Evolutionary conservation across 2,329 filamentous ascomycete species (phyloP).

Genomic region (Apiospora koreana): DNA sequence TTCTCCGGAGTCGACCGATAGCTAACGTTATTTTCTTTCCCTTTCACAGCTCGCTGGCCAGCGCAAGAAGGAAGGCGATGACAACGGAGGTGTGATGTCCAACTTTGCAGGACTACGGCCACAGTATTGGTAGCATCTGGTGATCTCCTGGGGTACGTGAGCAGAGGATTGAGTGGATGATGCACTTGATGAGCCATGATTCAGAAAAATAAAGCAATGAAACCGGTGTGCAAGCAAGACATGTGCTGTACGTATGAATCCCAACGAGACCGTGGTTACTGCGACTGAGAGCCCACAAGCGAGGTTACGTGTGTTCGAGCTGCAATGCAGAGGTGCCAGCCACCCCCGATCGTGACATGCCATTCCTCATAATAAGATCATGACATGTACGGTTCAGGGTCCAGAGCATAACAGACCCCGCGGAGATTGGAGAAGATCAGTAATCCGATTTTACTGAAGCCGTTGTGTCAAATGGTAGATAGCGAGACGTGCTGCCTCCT

Average conservation of each 20-base stretch:
- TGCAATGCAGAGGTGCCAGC: background rate
- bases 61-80: conserved; percentile 66
- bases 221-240: background rate
- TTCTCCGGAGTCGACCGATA: conserved; percentile 14
- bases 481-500: background rate
- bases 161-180: background rate
- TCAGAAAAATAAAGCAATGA: background rate
- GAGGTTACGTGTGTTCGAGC: background rate
- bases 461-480: background rate
- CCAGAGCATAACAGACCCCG: background rate
- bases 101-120: conserved; percentile 62
- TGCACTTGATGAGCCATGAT: conserved; percentile 1
- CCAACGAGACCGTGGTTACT: background rate
- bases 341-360: background rate
- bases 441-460: background rate
- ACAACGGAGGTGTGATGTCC: conserved; percentile 49
- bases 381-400: background rate
- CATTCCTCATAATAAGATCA: background rate
- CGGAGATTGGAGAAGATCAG: background rate
- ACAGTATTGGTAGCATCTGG: conserved; percentile 53
- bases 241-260: background rate
- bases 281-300: background rate
- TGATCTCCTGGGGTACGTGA: background rate
- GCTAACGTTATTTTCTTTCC: background rate
- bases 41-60: conserved; percentile 62